Evolutionary conservation across 371 early-diverging fungal species (phyloP).

Genomic region (Rhizopus delemar): DNA sequence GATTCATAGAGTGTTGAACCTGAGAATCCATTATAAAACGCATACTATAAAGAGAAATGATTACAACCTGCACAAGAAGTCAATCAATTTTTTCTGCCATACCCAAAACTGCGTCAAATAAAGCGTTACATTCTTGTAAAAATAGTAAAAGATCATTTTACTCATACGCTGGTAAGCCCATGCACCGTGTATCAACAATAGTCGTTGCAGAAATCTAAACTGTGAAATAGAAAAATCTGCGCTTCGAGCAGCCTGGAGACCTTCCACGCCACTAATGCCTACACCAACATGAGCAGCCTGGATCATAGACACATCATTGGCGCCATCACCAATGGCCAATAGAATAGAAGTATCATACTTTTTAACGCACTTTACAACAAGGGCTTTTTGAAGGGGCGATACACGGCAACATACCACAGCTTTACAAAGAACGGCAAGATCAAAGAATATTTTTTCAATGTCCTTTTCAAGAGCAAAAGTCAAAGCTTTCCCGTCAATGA

Average conservation of each 20-base stretch:
- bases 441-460: slow-evolving; percentile 63
- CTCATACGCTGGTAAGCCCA: slow-evolving; percentile 91
- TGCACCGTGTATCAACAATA: slow-evolving; percentile 89
- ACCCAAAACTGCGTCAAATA: slow-evolving; percentile 97
- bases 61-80: not conserved
- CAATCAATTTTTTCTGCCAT: slow-evolving; percentile 1
- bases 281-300: slow-evolving; percentile 95
- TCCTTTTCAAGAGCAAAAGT: slow-evolving; percentile 70
- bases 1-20: slow-evolving; percentile 92
- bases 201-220: slow-evolving; percentile 85
- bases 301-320: slow-evolving; percentile 98
- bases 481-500: slow-evolving; percentile 71
- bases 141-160: slow-evolving; percentile 86
- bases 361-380: slow-evolving; percentile 87
- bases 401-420: slow-evolving; percentile 93
- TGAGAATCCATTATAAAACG: slow-evolving; percentile 86
- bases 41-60: slow-evolving; percentile 52
- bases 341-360: slow-evolving; percentile 72
- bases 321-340: slow-evolving; percentile 96
- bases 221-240: slow-evolving; percentile 96
- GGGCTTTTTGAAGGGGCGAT: slow-evolving; percentile 90
- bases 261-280: slow-evolving; percentile 97
- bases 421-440: slow-evolving; percentile 76
- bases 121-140: slow-evolving; percentile 95
- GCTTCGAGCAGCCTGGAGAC: slow-evolving; percentile 93